Conservation (phyloP, 2,329 filamentous ascomycete species). For the Sordariomycetes sp. region DNA sequence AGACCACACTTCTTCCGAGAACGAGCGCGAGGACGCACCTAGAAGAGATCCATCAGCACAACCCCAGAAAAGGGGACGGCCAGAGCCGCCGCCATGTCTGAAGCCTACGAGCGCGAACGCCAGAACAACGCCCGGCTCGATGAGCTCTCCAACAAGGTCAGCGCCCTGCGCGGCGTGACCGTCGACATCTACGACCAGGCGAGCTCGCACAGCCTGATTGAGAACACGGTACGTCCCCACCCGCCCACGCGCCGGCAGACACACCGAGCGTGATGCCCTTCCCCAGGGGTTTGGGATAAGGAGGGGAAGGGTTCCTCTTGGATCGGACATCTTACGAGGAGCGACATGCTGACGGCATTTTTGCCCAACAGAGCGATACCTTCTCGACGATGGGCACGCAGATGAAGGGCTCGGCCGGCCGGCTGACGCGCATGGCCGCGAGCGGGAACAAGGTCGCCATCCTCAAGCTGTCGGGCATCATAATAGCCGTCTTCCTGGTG, state of each 20-base stretch:
- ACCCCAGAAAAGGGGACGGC: neutral
- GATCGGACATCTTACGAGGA: too few relatives aligned
- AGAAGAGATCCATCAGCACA: too few relatives aligned
- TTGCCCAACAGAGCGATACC: conserved; percentile 72
- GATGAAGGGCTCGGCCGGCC: conserved; percentile 73
- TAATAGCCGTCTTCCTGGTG: conserved; percentile 62
- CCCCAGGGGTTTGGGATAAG: too few relatives aligned
- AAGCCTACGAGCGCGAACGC: conserved; percentile 69
- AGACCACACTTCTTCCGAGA: too few relatives aligned
- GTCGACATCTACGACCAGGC: conserved; percentile 98
- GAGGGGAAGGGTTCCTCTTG: too few relatives aligned
- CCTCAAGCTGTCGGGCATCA: conserved; percentile 77
- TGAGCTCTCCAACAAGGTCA: conserved; percentile 84
- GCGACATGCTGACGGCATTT: too few relatives aligned
- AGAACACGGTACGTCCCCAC: conserved; percentile 59
- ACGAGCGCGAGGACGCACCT: too few relatives aligned
- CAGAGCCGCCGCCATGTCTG: conserved; percentile 46
- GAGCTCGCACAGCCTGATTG: conserved; percentile 76
- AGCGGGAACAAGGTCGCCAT: conserved; percentile 87
- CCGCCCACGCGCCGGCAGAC: neutral
- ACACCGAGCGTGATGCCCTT: neutral
- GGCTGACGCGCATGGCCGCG: conserved; percentile 83
- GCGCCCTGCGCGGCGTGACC: conserved; percentile 84
- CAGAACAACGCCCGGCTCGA: conserved; percentile 95
- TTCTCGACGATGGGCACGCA: conserved; percentile 81